A percentile compares a stretch with the other conserved stretches of the same genome.
These are phyloP conservation scores for Aspergillus neotritici DNA, from an alignment of 2,329 filamentous ascomycete species.

Conservation along the genomic window DNA sequence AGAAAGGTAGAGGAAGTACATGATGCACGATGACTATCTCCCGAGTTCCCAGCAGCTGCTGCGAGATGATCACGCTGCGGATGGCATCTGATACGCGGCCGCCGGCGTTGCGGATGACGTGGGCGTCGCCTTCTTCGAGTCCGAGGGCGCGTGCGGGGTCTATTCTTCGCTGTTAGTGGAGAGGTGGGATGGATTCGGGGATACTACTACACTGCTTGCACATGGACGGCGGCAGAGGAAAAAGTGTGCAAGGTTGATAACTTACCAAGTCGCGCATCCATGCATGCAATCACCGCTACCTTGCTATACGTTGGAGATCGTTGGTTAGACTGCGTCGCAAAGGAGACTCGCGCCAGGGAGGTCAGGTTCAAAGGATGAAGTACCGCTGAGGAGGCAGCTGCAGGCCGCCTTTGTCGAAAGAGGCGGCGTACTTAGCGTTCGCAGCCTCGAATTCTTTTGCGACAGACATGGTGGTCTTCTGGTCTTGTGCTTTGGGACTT, in stretches of 20 bases:
- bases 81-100: constrained; percentile 63
- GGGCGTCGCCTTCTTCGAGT: constrained; percentile 68
- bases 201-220: background rate
- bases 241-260: background rate
- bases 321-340: too few relatives aligned
- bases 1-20: constrained; percentile 13
- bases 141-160: constrained; percentile 65
- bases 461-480: constrained; percentile 19
- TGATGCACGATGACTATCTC: constrained; percentile 62
- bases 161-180: constrained; percentile 20
- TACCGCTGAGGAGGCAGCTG: constrained; percentile 61
- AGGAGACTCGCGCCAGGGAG: background rate
- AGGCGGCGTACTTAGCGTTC: constrained; percentile 53
- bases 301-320: constrained; percentile 10
- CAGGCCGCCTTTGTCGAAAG: constrained; percentile 61
- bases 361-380: constrained; percentile 13
- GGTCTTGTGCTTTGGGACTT: too few relatives aligned
- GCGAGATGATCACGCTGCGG: constrained; percentile 69
- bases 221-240: too few relatives aligned
- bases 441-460: constrained; percentile 50
- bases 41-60: constrained; percentile 70
- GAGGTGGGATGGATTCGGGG: background rate
- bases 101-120: constrained; percentile 71
- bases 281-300: constrained; percentile 61
- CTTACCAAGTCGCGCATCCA: constrained; percentile 61